phyloP scores from a whole-genome alignment of 495 filamentous ascomycete genomes.

The Aspergillus bertholletiae region DNA sequence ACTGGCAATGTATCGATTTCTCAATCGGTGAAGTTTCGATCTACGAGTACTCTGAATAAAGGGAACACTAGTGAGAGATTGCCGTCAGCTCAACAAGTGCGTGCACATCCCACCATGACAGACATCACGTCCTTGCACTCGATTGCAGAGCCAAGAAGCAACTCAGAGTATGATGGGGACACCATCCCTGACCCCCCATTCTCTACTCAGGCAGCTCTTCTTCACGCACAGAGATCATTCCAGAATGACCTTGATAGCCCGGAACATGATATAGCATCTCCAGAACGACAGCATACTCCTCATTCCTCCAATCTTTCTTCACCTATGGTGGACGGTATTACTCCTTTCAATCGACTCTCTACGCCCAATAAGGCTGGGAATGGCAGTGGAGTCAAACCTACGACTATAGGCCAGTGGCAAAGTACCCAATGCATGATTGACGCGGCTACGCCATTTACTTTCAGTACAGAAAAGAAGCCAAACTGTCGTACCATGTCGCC shows the following conservation, averaged over 20 bases:
- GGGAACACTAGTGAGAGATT: conserved; percentile 29
- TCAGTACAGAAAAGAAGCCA: conserved; percentile 41
- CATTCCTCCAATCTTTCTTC: conserved; percentile 10
- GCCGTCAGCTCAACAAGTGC: conserved; percentile 38
- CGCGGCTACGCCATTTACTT: conserved; percentile 44
- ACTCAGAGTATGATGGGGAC: conserved; percentile 16
- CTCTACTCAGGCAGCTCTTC: conserved; percentile 49
- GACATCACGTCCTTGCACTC: conserved; percentile 39
- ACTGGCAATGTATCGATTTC: conserved; percentile 12
- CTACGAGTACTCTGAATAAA: conserved; percentile 7
- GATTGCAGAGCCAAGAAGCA: conserved; percentile 24
- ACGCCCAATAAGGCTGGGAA: conserved; percentile 6
- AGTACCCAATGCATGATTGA: conserved; percentile 52
- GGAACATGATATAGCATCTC: conserved; percentile 10
- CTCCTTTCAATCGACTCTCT: conserved; percentile 29
- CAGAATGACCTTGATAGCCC: conserved; percentile 42
- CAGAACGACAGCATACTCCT: conserved; percentile 16
- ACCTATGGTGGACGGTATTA: conserved; percentile 27
- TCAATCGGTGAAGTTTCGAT: conserved; percentile 1
- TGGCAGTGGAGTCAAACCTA: conserved; percentile 4
- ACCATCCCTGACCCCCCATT: conserved; percentile 33
- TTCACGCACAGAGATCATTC: conserved; percentile 45
- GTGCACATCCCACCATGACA: conserved; percentile 21
- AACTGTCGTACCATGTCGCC: conserved; percentile 10
- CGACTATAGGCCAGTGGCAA: conserved; percentile 26